These are phyloP conservation scores for Rhizoclosmatium sp. DNA, from an alignment of 192 early-diverging fungal genomes.

Conservation along the genomic window DNA sequence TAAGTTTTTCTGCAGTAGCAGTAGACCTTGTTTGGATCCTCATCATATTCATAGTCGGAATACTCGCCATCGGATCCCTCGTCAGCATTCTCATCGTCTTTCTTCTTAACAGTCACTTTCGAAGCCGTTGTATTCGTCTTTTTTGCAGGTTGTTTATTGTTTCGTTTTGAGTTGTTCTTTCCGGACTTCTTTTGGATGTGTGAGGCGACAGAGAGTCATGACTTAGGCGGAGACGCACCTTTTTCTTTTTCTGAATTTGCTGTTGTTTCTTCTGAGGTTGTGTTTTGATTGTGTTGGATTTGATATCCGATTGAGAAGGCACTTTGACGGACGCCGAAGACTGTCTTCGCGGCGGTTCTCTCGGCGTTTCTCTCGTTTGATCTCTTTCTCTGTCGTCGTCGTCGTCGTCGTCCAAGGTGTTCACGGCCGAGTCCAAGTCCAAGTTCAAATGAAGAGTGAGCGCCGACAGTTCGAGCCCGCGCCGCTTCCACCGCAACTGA, in stretches of 20 bases:
- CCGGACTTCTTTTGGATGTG: background rate
- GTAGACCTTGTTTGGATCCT: conserved; percentile 38
- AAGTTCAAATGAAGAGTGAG: background rate
- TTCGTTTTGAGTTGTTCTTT: background rate
- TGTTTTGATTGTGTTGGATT: background rate
- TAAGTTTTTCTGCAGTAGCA: conserved; percentile 39
- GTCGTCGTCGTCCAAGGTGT: background rate
- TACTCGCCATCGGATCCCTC: conserved; percentile 8
- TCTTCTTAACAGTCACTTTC: background rate
- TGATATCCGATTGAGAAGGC: background rate
- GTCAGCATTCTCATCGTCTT: background rate
- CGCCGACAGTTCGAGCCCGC: background rate
- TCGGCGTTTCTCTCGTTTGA: background rate
- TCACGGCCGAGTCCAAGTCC: background rate
- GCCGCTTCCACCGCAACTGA: conserved; percentile 23
- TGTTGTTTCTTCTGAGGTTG: background rate
- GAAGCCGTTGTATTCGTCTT: background rate
- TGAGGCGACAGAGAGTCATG: background rate
- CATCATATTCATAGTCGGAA: background rate
- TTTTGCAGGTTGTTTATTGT: background rate
- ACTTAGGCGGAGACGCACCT: background rate
- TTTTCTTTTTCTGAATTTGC: background rate
- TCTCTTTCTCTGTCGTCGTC: background rate
- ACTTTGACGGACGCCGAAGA: no score
- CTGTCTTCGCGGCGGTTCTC: background rate